Evolutionary conservation across 768 basidiomycete genomes (phyloP), one percentile per base, ranked within the genome.

Genomic region (Russula sp.): DNA sequence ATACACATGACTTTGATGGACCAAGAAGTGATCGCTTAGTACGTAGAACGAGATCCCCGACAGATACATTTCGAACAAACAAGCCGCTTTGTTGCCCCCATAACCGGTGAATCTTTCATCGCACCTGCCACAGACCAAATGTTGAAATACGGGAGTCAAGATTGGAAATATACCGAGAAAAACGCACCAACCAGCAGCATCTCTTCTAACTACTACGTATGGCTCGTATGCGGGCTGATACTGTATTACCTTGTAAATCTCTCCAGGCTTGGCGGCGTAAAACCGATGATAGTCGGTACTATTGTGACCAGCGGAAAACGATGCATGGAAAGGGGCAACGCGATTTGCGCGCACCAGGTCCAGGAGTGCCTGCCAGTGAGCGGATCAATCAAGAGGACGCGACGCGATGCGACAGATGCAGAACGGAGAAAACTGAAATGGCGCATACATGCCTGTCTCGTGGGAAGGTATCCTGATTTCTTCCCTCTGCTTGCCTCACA

Each of bases 31-130:
- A 73, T 94, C 91, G 13, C 87, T 79, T 14, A 94, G 81, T 30
- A 95, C 90, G 72, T 87, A 91, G 75, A 85, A 94, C 26, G 86
- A 86, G 44, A 93, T 82, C 3, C 93, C 93, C 14, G 90, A 86
- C 8, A 95, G 78, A 75, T 92, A 92, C 84, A 95, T 90, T 73
- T 93, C 93, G 72, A 89, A 94, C 42, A 94, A 79, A 72, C 93
- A 94, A 11, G 94, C 92, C 2, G 93, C 93, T 74, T 95, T 95
- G 79, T 95, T 95, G 2, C 86, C 91, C 5, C 93, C 93, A 73
- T 94, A 94, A 1, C 93, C 93, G 52, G 93, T 81, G 71, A 95
- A 95, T 38, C 92, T 83, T 72, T 94, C 92, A 70, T 94, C 92
- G 70, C 92, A 94, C 91, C 91, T 92, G 64, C 20, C 38, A 22